Base-by-base conservation (phyloP, 495 filamentous ascomycete species). In the Xylaria longipes region DNA sequence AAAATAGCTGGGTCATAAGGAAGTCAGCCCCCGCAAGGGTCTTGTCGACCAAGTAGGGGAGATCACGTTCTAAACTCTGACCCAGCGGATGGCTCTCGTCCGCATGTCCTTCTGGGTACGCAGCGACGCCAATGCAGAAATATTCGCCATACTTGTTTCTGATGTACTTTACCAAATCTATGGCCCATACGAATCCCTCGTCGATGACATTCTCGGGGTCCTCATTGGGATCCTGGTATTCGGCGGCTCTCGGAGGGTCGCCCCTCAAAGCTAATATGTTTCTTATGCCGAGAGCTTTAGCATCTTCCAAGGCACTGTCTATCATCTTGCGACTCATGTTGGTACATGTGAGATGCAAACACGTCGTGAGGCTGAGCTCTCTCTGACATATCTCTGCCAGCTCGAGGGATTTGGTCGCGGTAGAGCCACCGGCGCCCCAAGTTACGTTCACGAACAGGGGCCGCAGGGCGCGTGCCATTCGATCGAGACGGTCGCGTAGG, bases 1-100 rank as follows among this genome's bases (percentile, higher is more conserved):
- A 99, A 82, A 98, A 98, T 31, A 99, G 85, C 78, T 99, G 96
- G n/a, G 97, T 98, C 93, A 99, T 97, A 78, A 99, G 92, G 80
- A 99, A 99, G 80, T 98, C 97, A 27, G 95, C 97, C 0, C 96
- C 96, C 5, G 96, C 96, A 75, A 90, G 84, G 0, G 91, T 91
- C 86, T 99, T 99, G 70, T 97, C 94, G 37, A 97, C 87, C 60
- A 99, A 84, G 77, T 94, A 97, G 8, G 96, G 93, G 46, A 99
- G 80, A 82, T 99, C 96, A 54, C 90, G 89, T 71, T 87, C 85
- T 0, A 93, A 85, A 78, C 91, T 91, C 83, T 98, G 96, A 31
- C 90, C 86, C 71, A 91, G 88, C 25, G 88, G 88, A 82, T 94
- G 90, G 48, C 90, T 90, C 78, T 97, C 94, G 78, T 95, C 94